Percentiles rank a stretch among this genome's conserved stretches.
Evolutionary conservation across 75 land plant genomes (phyloP).

Genomic region (Cunninghamia lanceolata): DNA sequence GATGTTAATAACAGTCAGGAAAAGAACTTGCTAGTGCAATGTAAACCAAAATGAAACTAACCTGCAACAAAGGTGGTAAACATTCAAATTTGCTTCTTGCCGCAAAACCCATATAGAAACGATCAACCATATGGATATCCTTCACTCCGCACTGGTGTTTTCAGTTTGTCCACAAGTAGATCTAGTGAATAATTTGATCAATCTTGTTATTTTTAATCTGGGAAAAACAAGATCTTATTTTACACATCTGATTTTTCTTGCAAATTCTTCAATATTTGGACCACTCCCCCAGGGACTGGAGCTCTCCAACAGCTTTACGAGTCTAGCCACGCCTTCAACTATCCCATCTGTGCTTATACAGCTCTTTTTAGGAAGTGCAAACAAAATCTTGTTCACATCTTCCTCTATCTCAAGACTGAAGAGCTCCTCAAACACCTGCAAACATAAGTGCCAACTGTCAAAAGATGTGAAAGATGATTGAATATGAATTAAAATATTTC

Average conservation of each 20-base stretch:
- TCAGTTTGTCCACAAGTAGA: neutral
- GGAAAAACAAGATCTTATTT: conserved; percentile 18
- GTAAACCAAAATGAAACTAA: neutral
- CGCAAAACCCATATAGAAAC: neutral
- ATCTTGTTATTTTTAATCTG: neutral
- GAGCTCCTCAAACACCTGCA: conserved; percentile 65
- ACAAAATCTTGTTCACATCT: conserved; percentile 84
- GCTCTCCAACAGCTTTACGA: conserved; percentile 43
- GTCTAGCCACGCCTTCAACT: conserved; percentile 28
- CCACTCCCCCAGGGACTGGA: conserved; percentile 42
- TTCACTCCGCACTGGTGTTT: neutral
- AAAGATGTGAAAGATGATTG: neutral
- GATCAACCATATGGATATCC: neutral
- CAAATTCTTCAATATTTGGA: conserved; percentile 31
- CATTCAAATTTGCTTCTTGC: neutral
- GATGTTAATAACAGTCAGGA: neutral
- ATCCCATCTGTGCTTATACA: conserved; percentile 26
- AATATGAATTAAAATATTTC: neutral
- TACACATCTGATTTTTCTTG: conserved; percentile 39
- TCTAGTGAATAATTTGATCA: neutral
- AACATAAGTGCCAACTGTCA: neutral
- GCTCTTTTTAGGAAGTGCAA: conserved; percentile 50
- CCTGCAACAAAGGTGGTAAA: neutral
- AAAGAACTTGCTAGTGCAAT: neutral
- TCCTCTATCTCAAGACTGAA: conserved; percentile 80